phyloP scores from a whole-genome alignment of 805 yeast species.

The Spathaspora sp. region DNA sequence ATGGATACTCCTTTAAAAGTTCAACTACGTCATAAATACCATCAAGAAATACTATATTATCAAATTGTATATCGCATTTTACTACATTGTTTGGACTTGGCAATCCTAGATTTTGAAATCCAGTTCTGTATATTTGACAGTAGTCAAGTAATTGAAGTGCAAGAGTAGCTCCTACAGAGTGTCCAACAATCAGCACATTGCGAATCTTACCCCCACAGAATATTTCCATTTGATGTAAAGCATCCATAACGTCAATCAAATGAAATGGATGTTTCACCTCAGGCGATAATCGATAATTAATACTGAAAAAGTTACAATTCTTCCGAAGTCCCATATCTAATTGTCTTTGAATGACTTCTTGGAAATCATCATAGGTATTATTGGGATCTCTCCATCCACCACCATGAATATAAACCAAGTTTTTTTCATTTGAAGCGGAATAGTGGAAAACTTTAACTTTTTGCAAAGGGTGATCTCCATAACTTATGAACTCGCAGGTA shows the following conservation, averaged over 20 bases:
- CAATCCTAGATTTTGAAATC: slow-evolving; percentile 5
- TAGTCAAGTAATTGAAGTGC: slow-evolving; percentile 48
- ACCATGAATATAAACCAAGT: slow-evolving; percentile 69
- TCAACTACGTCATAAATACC: slow-evolving; percentile 62
- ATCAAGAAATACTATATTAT: slow-evolving; percentile 43
- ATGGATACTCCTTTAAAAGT: slow-evolving; percentile 59
- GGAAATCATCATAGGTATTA: slow-evolving; percentile 57
- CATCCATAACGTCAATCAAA: slow-evolving; percentile 49
- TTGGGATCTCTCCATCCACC: slow-evolving; percentile 83
- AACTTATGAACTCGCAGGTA: slow-evolving; percentile 6
- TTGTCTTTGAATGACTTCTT: slow-evolving; percentile 16
- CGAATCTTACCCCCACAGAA: slow-evolving; percentile 5
- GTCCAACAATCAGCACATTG: slow-evolving; percentile 50
- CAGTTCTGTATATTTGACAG: slow-evolving; percentile 12
- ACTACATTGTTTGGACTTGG: too few species aligned
- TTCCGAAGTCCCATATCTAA: slow-evolving; percentile 3
- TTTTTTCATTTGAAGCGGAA: slow-evolving; percentile 9
- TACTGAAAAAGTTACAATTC: slow-evolving; percentile 21
- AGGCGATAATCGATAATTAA: slow-evolving; percentile 68
- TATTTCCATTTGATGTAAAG: slow-evolving; percentile 29
- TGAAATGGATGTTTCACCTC: slow-evolving; percentile 60
- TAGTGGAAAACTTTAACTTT: slow-evolving; percentile 23
- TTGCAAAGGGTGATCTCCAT: slow-evolving; percentile 34
- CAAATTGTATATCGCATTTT: background rate
- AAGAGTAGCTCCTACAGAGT: slow-evolving; percentile 78